phyloP scores from a whole-genome alignment of 1,284 basidiomycete genomes.

The Abortiporus biennis region DNA sequence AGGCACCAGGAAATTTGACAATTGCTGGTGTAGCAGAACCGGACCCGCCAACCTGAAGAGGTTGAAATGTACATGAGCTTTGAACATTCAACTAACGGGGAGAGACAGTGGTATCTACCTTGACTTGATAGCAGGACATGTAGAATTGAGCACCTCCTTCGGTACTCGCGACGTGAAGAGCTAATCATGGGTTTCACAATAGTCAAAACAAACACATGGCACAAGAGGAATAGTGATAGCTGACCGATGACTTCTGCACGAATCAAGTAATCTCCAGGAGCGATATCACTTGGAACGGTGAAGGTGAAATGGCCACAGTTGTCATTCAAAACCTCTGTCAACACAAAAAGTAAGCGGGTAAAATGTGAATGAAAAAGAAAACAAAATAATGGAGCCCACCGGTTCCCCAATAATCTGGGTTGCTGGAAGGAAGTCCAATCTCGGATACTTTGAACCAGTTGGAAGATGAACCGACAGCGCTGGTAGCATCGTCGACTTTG shows the following conservation, averaged over 20 bases:
- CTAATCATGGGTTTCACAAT: no score
- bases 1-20: slow-evolving; percentile 21
- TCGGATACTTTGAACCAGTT: slow-evolving; percentile 50
- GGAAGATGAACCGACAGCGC: slow-evolving; percentile 34
- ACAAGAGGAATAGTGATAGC: no score
- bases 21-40: slow-evolving; percentile 4
- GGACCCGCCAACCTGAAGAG: slow-evolving; percentile 21
- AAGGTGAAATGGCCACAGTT: slow-evolving; percentile 49
- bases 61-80: no score
- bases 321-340: slow-evolving; percentile 36
- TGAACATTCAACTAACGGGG: no score
- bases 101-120: no score
- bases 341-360: no score
- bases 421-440: no score
- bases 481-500: slow-evolving; percentile 38
- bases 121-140: slow-evolving; percentile 45
- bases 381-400: no score
- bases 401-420: slow-evolving; percentile 42
- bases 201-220: no score
- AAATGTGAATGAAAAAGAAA: no score
- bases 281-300: slow-evolving; percentile 38
- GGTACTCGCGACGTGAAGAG: slow-evolving; percentile 39
- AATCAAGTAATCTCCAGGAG: slow-evolving; percentile 44
- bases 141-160: slow-evolving; percentile 46
- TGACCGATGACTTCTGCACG: slow-evolving; percentile 50